Evolutionary conservation across 2,329 filamentous ascomycete genomes (phyloP).

Genomic region (Fusarium sp.): DNA sequence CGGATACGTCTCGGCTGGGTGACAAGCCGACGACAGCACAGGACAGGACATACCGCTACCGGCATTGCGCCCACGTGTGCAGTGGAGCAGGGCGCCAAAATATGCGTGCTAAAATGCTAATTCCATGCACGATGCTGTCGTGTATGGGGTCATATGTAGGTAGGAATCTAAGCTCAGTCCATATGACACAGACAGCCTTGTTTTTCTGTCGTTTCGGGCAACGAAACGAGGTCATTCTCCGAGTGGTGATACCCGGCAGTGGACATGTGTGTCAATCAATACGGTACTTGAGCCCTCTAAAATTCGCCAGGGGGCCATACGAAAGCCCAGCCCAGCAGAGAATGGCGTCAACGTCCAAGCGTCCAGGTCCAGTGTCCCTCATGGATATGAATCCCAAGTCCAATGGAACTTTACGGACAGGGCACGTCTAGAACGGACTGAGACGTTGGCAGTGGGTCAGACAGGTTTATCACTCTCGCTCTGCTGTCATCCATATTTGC

Average conservation of each 20-base stretch:
- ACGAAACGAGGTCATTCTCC: constrained; percentile 1
- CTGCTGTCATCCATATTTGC: neutral
- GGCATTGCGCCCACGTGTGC: constrained; percentile 42
- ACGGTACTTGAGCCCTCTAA: constrained; percentile 32
- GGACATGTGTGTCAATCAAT: neutral
- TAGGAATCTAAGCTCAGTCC: neutral
- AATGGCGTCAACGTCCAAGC: constrained; percentile 42
- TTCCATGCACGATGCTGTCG: constrained; percentile 1
- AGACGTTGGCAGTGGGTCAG: constrained; percentile 37
- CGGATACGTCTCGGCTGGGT: constrained; percentile 22
- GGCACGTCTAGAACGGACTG: constrained; percentile 30
- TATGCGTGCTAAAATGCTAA: constrained; percentile 8
- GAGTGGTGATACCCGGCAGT: constrained; percentile 19
- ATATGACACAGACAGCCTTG: constrained; percentile 3
- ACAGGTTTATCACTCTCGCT: constrained; percentile 8
- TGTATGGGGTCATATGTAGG: constrained; percentile 14
- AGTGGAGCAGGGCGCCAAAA: constrained; percentile 32
- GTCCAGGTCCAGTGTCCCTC: constrained; percentile 1
- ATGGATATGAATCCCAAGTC: constrained; percentile 26
- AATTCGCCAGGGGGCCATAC: constrained; percentile 25
- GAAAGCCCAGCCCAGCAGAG: constrained; percentile 9
- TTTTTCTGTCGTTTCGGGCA: neutral
- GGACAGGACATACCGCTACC: constrained; percentile 28
- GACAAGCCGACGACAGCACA: constrained; percentile 5
- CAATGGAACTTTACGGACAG: constrained; percentile 10